Percentiles rank a stretch among this genome's conserved stretches.
Conservation (phyloP, 805 yeast species). For the Cyberlindnera petersonii region DNA sequence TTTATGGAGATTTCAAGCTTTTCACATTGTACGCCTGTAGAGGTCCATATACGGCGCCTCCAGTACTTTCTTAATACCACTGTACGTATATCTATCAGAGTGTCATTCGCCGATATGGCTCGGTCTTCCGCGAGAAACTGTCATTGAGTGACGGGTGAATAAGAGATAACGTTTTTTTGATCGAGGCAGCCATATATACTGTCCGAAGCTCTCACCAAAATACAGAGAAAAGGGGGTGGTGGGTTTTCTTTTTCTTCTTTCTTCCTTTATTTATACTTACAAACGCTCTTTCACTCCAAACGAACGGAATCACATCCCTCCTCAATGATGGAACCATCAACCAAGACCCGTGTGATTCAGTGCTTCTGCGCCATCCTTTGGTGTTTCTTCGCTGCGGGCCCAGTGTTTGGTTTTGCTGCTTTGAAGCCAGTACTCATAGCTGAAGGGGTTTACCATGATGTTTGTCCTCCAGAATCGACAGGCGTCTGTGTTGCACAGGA, state of each 20-base stretch:
- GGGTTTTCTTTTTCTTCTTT: too few relatives aligned
- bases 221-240: too few relatives aligned
- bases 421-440: slow-evolving; percentile 74
- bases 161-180: slow-evolving; percentile 6
- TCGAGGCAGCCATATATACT: too few relatives aligned
- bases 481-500: slow-evolving; percentile 72
- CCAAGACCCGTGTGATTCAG: slow-evolving; percentile 13
- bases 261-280: too few relatives aligned
- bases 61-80: too few relatives aligned
- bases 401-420: slow-evolving; percentile 95
- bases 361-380: slow-evolving; percentile 66
- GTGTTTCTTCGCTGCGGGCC: slow-evolving; percentile 92
- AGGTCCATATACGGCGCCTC: too few relatives aligned
- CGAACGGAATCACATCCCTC: background rate
- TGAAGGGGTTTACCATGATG: slow-evolving; percentile 70
- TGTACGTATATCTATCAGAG: too few relatives aligned
- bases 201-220: too few relatives aligned
- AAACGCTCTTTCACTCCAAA: too few relatives aligned
- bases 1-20: too few relatives aligned
- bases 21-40: too few relatives aligned
- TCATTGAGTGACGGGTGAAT: background rate
- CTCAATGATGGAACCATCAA: slow-evolving; percentile 5
- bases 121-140: slow-evolving; percentile 12
- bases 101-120: background rate
- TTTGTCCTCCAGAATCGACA: slow-evolving; percentile 40